phyloP scores from a whole-genome alignment of 176 grass and related monocot species.

The Secale cereale region DNA sequence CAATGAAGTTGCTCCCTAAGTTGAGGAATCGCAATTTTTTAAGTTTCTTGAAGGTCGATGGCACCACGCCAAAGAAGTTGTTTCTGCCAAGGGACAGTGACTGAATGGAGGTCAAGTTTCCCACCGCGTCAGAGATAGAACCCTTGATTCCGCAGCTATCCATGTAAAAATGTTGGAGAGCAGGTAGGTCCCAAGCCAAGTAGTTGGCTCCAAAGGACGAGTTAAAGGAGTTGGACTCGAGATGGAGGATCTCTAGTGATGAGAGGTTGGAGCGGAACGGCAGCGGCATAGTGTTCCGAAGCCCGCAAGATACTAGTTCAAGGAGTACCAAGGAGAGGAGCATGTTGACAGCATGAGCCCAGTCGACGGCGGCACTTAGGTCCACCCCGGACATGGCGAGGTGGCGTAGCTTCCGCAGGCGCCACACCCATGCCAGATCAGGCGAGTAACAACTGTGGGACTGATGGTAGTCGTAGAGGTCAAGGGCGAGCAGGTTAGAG shows the following conservation, averaged over 20 bases:
- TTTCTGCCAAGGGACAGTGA: background rate
- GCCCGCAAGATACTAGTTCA: background rate
- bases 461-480: background rate
- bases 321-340: conserved; percentile 1
- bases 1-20: background rate
- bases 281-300: background rate
- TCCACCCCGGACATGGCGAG: background rate
- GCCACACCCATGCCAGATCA: conserved; percentile 27
- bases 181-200: conserved; percentile 22
- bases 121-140: background rate
- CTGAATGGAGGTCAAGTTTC: conserved; percentile 13
- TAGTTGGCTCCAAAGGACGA: conserved; percentile 7
- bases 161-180: background rate
- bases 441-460: background rate
- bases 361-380: background rate
- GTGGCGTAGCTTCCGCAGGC: background rate
- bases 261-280: conserved; percentile 20
- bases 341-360: conserved; percentile 24
- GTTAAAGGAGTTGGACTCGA: background rate
- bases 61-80: background rate
- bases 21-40: background rate
- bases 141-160: background rate
- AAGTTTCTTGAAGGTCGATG: conserved; percentile 19
- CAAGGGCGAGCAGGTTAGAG: conserved; percentile 20
- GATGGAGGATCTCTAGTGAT: conserved; percentile 3